phyloP scores from a whole-genome alignment of 805 yeast genomes.

The Helenozyma baotianmanensis region DNA sequence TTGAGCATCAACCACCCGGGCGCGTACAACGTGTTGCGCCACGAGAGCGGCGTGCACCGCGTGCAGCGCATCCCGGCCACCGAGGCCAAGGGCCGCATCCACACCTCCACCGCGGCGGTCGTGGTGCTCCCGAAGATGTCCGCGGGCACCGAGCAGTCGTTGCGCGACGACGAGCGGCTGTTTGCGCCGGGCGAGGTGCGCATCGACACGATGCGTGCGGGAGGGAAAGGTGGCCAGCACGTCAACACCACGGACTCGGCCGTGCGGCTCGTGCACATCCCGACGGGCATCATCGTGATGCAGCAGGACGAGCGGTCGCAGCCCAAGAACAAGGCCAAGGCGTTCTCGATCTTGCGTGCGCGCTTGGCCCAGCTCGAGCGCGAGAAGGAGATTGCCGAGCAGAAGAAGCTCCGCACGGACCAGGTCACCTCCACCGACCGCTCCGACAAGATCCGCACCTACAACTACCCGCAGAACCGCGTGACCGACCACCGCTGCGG shows the following conservation, averaged over 20 bases:
- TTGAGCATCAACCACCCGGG: conserved; percentile 67
- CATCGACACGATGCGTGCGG: conserved; percentile 94
- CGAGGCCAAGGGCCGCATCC: conserved; percentile 89
- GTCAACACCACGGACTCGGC: conserved; percentile 98
- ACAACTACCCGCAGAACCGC: conserved; percentile 88
- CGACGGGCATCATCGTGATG: conserved; percentile 81
- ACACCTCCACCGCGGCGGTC: conserved; percentile 95
- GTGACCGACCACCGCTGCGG: conserved; percentile 94
- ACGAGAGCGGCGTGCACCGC: conserved; percentile 93
- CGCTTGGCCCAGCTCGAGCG: conserved; percentile 79
- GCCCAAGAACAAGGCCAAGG: conserved; percentile 89
- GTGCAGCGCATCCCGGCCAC: conserved; percentile 94
- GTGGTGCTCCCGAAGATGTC: conserved; percentile 83
- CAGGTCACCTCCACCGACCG: conserved; percentile 89
- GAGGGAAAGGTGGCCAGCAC: conserved; percentile 98
- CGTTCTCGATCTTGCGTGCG: conserved; percentile 76
- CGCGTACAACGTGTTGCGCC: conserved; percentile 65
- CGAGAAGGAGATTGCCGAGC: conserved; percentile 57
- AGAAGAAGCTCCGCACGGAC: conserved; percentile 62
- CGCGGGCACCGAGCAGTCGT: conserved; percentile 46
- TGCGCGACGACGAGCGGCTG: conserved; percentile 53
- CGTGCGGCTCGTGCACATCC: conserved; percentile 85
- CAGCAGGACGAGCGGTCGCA: conserved; percentile 97
- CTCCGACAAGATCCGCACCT: conserved; percentile 89
- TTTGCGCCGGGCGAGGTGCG: conserved; percentile 86